A percentile compares a stretch with the other conserved stretches of the same genome.
Conservation (phyloP, 176 grass and related monocot genomes). For the Triticum timopheevii region DNA sequence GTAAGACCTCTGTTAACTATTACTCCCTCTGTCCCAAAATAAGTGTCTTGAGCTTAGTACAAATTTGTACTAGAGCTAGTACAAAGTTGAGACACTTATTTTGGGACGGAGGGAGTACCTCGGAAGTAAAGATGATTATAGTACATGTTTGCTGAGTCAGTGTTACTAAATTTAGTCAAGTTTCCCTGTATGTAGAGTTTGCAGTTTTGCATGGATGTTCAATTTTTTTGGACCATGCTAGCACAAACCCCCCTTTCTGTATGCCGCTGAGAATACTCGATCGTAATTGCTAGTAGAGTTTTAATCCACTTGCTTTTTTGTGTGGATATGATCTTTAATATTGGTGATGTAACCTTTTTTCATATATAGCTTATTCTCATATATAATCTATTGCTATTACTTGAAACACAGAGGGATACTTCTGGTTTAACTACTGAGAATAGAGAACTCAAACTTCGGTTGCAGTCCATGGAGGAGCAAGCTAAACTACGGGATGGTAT, state of each 20-base stretch:
- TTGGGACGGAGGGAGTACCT: neutral
- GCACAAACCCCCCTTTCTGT: neutral
- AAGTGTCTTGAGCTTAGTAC: too few relatives aligned
- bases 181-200: neutral
- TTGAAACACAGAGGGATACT: constrained; percentile 78
- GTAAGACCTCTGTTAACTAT: neutral
- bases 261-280: constrained; percentile 19
- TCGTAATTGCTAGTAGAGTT: neutral
- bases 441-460: constrained; percentile 89
- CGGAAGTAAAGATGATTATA: neutral
- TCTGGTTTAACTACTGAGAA: constrained; percentile 89
- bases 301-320: neutral
- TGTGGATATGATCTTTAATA: constrained; percentile 1
- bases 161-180: neutral
- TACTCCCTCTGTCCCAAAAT: neutral
- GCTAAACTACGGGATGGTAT: constrained; percentile 95
- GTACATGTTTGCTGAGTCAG: neutral
- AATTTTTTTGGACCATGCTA: constrained; percentile 9
- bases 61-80: too few relatives aligned
- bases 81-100: too few relatives aligned
- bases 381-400: constrained; percentile 30
- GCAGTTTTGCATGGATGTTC: neutral
- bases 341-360: neutral
- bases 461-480: constrained; percentile 97
- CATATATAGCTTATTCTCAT: neutral